Base-by-base conservation (phyloP, 345 rosid genomes). In the Carallia brachiata region DNA sequence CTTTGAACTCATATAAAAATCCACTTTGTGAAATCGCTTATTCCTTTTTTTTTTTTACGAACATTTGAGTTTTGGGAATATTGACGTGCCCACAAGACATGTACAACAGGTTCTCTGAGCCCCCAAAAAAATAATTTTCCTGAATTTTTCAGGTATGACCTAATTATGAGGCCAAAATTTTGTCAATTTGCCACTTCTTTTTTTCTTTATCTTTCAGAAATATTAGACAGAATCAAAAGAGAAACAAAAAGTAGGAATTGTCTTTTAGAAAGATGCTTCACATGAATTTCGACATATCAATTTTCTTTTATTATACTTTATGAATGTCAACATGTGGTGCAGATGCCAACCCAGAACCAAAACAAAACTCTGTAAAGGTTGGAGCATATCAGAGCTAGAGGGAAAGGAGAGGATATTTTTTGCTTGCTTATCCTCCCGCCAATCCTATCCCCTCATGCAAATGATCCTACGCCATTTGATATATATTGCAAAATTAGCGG, bases 381-480 rank as follows among this genome's bases (percentile, higher is more conserved):
- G 61, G 7, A 12, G 16, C 30, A 13, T 5, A 58, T 10, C 15
- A 30, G 17, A 27, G 36, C 34, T 13, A 12, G 0, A 23, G 34
- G 61, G 50, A 58, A 58, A 58, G 18, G 62, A 30, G 34, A 58
- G 62, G 62, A 58, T 66, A 2, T 16, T 2, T n/a, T 30, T 52
- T 17, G 69, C 69, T 67, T 54, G 70, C 70, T 53, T 67, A 67
- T 67, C 70, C 28, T 50, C 60, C n/a, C 39, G 5, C 44, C 50
- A 67, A 52, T 23, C 61, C 40, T 36, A n/a, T n/a, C 70, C 70
- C 54, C 54, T 39, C 23, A 10, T 36, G 32, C 6, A 8, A 23
- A 30, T 44, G 27, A 67, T 10, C 61, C 61, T 36, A 0, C 27
- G 50, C 70, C 50, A 47, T 54, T 66, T 36, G 37, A 67, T 53